Percentiles rank a stretch among this genome's conserved stretches.
phyloP scores from a whole-genome alignment of 352 stramenopile species.

The Phytophthora idaei region DNA sequence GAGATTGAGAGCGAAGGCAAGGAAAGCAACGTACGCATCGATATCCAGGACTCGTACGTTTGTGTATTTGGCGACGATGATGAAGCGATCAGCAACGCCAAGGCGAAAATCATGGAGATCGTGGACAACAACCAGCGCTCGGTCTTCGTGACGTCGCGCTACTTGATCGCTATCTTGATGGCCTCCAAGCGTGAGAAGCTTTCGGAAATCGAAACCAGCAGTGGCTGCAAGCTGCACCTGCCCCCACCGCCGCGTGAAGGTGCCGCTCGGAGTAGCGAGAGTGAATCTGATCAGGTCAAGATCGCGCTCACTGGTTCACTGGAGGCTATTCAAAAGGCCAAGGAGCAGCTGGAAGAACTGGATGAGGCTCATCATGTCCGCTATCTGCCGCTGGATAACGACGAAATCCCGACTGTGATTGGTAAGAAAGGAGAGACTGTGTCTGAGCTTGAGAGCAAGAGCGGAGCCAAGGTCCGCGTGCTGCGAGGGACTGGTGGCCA shows the following conservation, averaged over 20 bases:
- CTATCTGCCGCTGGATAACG: slow-evolving; percentile 72
- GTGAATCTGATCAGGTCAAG: slow-evolving; percentile 56
- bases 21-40: slow-evolving; percentile 56
- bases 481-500: slow-evolving; percentile 42
- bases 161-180: slow-evolving; percentile 68
- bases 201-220: slow-evolving; percentile 65
- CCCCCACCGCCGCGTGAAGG: slow-evolving; percentile 38
- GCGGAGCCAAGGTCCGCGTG: slow-evolving; percentile 64
- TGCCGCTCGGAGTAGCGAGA: slow-evolving; percentile 28
- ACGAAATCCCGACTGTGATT: slow-evolving; percentile 80
- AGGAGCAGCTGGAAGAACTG: slow-evolving; percentile 59
- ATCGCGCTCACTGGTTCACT: slow-evolving; percentile 68
- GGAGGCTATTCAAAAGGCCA: slow-evolving; percentile 66
- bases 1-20: slow-evolving; percentile 65
- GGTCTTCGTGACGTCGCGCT: slow-evolving; percentile 63
- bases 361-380: slow-evolving; percentile 68
- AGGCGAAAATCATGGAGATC: slow-evolving; percentile 64
- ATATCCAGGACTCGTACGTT: slow-evolving; percentile 70
- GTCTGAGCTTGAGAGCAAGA: slow-evolving; percentile 66
- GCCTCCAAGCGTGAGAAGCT: slow-evolving; percentile 80
- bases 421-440: slow-evolving; percentile 85
- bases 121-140: slow-evolving; percentile 77
- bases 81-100: slow-evolving; percentile 52
- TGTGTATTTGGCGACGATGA: slow-evolving; percentile 68
- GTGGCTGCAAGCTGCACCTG: slow-evolving; percentile 63